These are phyloP conservation scores for Cytospora paraplurivora DNA, from an alignment of 2,329 filamentous ascomycete species.

Conservation along the genomic window DNA sequence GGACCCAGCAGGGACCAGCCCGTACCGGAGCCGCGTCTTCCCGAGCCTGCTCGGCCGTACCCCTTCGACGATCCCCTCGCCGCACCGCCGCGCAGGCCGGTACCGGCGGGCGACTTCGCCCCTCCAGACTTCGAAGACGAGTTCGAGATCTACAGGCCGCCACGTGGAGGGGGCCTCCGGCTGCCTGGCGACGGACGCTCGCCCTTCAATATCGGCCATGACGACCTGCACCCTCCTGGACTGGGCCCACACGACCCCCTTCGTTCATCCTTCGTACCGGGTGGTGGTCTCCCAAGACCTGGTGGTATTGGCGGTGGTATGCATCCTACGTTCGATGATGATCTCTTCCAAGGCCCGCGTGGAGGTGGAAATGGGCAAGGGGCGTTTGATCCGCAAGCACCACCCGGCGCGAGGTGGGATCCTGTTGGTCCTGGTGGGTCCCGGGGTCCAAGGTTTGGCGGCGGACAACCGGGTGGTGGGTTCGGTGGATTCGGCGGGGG, in stretches of 20 bases:
- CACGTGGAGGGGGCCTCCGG: constrained; percentile 45
- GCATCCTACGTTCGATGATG: constrained; percentile 95
- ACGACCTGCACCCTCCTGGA: constrained; percentile 85
- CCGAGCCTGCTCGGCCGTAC: constrained; percentile 62
- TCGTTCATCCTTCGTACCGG: constrained; percentile 61
- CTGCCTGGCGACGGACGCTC: constrained; percentile 46
- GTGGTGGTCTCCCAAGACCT: constrained; percentile 58
- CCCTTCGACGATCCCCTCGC: constrained; percentile 65
- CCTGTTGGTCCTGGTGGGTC: constrained; percentile 71
- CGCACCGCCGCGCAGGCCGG: constrained; percentile 60
- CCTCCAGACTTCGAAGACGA: constrained; percentile 95
- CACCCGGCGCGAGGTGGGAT: constrained; percentile 90
- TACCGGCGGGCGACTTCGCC: constrained; percentile 73
- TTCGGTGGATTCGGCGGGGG: constrained; percentile 37
- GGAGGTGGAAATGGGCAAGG: constrained; percentile 47
- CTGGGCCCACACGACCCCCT: constrained; percentile 85
- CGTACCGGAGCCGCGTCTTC: constrained; percentile 51
- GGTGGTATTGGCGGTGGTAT: constrained; percentile 73
- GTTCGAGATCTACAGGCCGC: constrained; percentile 74
- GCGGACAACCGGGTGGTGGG: constrained; percentile 44
- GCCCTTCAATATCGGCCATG: constrained; percentile 74
- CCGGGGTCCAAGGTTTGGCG: constrained; percentile 47
- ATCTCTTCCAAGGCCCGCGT: constrained; percentile 68
- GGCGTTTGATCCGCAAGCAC: constrained; percentile 70
- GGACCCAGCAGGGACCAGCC: constrained; percentile 38